Evolutionary conservation across 2,329 filamentous ascomycete species (phyloP).

Genomic region (Neopestalotiopsis sp.): DNA sequence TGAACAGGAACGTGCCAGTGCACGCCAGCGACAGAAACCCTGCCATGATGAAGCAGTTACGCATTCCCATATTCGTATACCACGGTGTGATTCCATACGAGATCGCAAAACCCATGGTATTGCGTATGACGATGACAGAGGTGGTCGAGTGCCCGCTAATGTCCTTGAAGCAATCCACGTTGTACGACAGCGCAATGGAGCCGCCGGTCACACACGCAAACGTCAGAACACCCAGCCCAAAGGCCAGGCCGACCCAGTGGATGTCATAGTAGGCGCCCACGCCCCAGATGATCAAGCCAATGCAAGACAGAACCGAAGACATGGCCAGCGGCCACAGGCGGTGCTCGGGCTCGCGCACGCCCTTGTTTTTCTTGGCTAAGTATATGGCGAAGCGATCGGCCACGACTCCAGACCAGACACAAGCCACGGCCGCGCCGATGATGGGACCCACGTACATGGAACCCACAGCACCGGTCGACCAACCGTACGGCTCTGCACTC

Average conservation of each 20-base stretch:
- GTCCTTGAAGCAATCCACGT: constrained; percentile 46
- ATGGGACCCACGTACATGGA: constrained; percentile 37
- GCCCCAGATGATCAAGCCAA: constrained; percentile 53
- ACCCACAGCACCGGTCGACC: constrained; percentile 38
- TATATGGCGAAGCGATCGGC: constrained; percentile 38
- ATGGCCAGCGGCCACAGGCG: constrained; percentile 32
- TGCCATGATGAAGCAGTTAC: constrained; percentile 40
- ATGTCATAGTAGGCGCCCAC: constrained; percentile 48
- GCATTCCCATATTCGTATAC: constrained; percentile 36
- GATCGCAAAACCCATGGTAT: constrained; percentile 34
- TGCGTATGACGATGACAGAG: constrained; percentile 33
- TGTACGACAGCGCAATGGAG: constrained; percentile 45
- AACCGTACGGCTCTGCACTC: constrained; percentile 40
- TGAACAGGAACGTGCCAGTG: constrained; percentile 33
- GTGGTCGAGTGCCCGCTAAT: constrained; percentile 30
- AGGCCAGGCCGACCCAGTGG: constrained; percentile 47
- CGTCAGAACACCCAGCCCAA: constrained; percentile 47
- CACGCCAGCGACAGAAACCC: constrained; percentile 36
- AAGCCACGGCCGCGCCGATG: constrained; percentile 32
- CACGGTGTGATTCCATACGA: constrained; percentile 42
- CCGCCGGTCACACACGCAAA: constrained; percentile 45
- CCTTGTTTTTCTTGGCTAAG: constrained; percentile 46
- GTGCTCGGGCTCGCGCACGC: constrained; percentile 40
- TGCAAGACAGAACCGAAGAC: constrained; percentile 44
- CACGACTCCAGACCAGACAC: constrained; percentile 33